These are phyloP conservation scores for Secale cereale DNA, from an alignment of 176 grass and related monocot genomes.

Conservation along the genomic window DNA sequence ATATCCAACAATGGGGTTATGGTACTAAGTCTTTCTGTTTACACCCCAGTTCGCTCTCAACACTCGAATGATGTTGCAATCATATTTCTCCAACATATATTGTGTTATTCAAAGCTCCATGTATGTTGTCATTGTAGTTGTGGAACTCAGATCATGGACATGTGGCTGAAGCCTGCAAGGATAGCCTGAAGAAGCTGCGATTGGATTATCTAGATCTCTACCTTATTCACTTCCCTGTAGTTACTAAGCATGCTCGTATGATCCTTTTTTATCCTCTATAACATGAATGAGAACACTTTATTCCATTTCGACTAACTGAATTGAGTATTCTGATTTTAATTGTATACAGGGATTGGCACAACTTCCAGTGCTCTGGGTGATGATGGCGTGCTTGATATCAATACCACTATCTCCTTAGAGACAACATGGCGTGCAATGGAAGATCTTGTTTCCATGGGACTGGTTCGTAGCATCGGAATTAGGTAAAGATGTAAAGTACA, in stretches of 20 bases:
- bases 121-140: constrained; percentile 29
- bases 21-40: background rate
- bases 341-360: constrained; percentile 57
- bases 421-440: constrained; percentile 97
- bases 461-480: constrained; percentile 81
- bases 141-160: constrained; percentile 93
- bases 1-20: background rate
- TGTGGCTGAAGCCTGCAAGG: constrained; percentile 78
- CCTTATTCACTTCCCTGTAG: constrained; percentile 82
- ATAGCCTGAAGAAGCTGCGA: constrained; percentile 75
- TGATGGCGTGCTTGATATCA: constrained; percentile 84
- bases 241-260: constrained; percentile 69
- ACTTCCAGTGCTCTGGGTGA: constrained; percentile 71
- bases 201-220: constrained; percentile 84
- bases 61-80: background rate
- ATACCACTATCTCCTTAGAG: constrained; percentile 83
- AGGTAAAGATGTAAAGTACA: constrained; percentile 39
- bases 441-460: constrained; percentile 74
- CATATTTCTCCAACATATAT: background rate
- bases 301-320: background rate
- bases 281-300: background rate
- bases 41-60: background rate
- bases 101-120: background rate
- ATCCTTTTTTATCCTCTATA: background rate
- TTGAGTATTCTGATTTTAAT: background rate